Percentiles rank a stretch among this genome's conserved stretches.
Evolutionary conservation across 192 early-diverging fungal genomes (phyloP).

Genomic region (Coemansia sp.): DNA sequence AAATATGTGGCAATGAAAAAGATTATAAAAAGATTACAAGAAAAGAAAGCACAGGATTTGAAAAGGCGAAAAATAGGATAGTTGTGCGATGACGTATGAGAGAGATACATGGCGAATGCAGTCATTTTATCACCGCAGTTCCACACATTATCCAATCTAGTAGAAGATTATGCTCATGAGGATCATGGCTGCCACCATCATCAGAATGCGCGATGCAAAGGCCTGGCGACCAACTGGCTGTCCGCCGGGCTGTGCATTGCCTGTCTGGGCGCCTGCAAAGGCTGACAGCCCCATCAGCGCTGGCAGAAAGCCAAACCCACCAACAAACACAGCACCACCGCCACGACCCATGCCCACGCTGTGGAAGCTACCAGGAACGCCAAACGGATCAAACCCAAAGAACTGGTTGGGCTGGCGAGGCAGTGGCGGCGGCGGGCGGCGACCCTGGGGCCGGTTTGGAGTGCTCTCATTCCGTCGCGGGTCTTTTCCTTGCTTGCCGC

Average conservation of each 20-base stretch:
- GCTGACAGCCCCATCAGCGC: slow-evolving; percentile 61
- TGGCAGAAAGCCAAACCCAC: slow-evolving; percentile 70
- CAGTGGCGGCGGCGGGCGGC: slow-evolving; percentile 69
- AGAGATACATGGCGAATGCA: background rate
- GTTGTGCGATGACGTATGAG: background rate
- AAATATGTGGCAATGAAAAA: background rate
- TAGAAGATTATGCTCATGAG: slow-evolving; percentile 74
- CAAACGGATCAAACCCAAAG: slow-evolving; percentile 59
- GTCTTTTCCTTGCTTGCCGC: slow-evolving; percentile 73
- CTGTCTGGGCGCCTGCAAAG: slow-evolving; percentile 27
- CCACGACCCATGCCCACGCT: slow-evolving; percentile 47
- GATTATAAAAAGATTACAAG: background rate
- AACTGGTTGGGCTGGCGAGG: slow-evolving; percentile 57
- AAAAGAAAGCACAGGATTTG: slow-evolving; percentile 1
- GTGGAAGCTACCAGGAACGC: slow-evolving; percentile 57
- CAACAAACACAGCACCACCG: slow-evolving; percentile 58
- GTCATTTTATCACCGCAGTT: background rate
- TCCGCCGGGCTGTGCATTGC: slow-evolving; percentile 2
- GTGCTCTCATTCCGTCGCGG: slow-evolving; percentile 56
- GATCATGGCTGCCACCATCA: slow-evolving; percentile 78
- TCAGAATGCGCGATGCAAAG: slow-evolving; percentile 75
- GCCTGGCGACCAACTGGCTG: slow-evolving; percentile 63
- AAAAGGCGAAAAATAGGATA: background rate
- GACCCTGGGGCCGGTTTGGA: slow-evolving; percentile 74
- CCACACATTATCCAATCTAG: slow-evolving; percentile 17